phyloP scores from a whole-genome alignment of 805 yeast species.

The Metschnikowia aberdeeniae region DNA sequence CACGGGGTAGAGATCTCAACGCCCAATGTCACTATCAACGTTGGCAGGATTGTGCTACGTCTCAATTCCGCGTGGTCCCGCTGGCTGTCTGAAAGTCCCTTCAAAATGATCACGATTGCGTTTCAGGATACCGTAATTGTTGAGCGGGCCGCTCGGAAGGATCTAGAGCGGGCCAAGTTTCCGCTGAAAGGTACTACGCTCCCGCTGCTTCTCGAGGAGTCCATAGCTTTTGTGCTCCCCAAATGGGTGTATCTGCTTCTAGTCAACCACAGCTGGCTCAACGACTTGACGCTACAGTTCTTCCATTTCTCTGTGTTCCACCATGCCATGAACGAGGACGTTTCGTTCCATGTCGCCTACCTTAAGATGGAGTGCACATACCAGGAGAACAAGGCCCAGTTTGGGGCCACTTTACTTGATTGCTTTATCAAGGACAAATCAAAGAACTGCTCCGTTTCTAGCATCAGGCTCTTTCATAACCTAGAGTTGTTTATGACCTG shows the following conservation, averaged over 20 bases:
- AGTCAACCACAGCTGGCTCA: conserved; percentile 13
- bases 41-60: conserved; percentile 6
- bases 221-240: conserved; percentile 4
- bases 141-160: background rate
- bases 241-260: conserved; percentile 5
- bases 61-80: conserved; percentile 8
- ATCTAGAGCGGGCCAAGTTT: background rate
- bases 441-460: background rate
- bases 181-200: background rate
- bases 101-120: conserved; percentile 10
- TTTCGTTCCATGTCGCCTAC: conserved; percentile 15
- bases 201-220: background rate
- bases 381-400: background rate
- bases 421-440: conserved; percentile 10
- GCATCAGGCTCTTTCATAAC: conserved; percentile 12
- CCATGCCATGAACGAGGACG: conserved; percentile 9
- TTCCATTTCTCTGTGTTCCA: conserved; percentile 13
- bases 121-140: conserved; percentile 10
- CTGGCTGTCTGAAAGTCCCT: conserved; percentile 8
- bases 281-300: conserved; percentile 13
- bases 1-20: conserved; percentile 10
- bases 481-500: conserved; percentile 11
- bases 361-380: conserved; percentile 11
- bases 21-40: conserved; percentile 7
- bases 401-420: conserved; percentile 9